A percentile compares a stretch with the other conserved stretches of the same genome.
These are phyloP conservation scores for Termitomyces eurrhizus DNA, from an alignment of 768 basidiomycete genomes.

Conservation along the genomic window DNA sequence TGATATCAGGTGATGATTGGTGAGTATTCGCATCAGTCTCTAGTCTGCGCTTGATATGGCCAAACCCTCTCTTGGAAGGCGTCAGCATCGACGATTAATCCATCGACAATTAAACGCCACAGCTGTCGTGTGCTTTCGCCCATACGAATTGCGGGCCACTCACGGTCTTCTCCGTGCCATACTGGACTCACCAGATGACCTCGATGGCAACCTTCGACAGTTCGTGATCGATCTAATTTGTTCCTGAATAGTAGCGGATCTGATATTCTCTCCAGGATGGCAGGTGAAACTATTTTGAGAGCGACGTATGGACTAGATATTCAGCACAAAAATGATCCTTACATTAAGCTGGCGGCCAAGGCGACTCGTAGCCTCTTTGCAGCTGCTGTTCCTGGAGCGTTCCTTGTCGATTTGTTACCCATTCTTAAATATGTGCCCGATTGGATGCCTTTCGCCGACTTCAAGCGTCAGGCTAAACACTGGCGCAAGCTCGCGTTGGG, in stretches of 20 bases:
- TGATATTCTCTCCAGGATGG: constrained; percentile 5
- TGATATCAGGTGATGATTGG: constrained; percentile 10
- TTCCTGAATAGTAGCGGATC: background rate
- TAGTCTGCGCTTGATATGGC: background rate
- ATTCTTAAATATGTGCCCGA: constrained; percentile 29
- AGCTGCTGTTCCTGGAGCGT: constrained; percentile 25
- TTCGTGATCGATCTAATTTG: background rate
- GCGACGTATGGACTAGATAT: constrained; percentile 31
- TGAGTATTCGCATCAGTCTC: background rate
- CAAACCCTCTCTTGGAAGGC: constrained; percentile 13
- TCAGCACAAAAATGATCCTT: constrained; percentile 28
- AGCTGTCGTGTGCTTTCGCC: constrained; percentile 17
- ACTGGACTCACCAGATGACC: constrained; percentile 16
- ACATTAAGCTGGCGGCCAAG: constrained; percentile 27
- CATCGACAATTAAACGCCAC: constrained; percentile 20
- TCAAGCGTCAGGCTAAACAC: constrained; percentile 27
- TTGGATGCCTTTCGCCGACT: constrained; percentile 33
- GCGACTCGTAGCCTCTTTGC: constrained; percentile 24
- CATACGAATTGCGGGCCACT: constrained; percentile 18
- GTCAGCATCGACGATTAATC: constrained; percentile 20
- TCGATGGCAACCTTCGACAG: constrained; percentile 14
- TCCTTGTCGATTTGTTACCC: constrained; percentile 28
- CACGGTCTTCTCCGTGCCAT: constrained; percentile 21
- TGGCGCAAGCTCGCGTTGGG: constrained; percentile 16
- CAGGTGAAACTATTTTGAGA: constrained; percentile 26